Conservation (phyloP, 2,329 filamentous ascomycete species). For the Bipolaris cookei region DNA sequence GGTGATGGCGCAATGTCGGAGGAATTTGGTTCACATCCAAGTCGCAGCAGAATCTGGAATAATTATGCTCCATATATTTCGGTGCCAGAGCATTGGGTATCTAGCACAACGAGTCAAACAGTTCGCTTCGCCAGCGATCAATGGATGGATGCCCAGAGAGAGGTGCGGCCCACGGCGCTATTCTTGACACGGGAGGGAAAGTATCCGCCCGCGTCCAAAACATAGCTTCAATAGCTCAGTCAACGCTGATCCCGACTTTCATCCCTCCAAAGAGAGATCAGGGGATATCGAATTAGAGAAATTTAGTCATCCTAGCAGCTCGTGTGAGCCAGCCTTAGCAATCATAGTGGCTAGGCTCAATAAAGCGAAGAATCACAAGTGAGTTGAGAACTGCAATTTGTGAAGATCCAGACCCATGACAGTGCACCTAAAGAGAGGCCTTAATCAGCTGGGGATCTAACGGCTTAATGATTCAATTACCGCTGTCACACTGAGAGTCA, state of each 20-base stretch:
- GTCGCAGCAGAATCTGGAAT: constrained; percentile 14
- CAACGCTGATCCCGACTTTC: constrained; percentile 8
- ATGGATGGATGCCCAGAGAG: constrained; percentile 13
- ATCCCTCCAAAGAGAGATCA: background rate
- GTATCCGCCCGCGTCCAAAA: constrained; percentile 5
- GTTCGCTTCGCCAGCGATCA: constrained; percentile 14
- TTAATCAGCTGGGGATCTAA: background rate
- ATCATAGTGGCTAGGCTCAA: background rate
- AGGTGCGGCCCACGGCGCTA: constrained; percentile 13
- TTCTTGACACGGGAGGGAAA: constrained; percentile 5
- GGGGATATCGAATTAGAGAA: background rate
- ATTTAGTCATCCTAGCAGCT: background rate
- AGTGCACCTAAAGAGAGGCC: background rate
- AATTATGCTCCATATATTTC: constrained; percentile 23
- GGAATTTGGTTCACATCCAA: constrained; percentile 26
- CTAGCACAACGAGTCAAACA: constrained; percentile 6
- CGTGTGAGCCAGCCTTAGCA: background rate
- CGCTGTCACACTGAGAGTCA: constrained; percentile 4
- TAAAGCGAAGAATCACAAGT: background rate
- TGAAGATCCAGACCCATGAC: background rate
- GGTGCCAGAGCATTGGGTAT: constrained; percentile 14
- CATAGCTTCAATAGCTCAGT: constrained; percentile 3
- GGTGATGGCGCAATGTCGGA: constrained; percentile 8
- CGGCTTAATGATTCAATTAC: background rate
- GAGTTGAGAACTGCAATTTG: constrained; percentile 1